phyloP scores from a whole-genome alignment of 1,284 basidiomycete genomes.

The Leucoagaricus sp. region DNA sequence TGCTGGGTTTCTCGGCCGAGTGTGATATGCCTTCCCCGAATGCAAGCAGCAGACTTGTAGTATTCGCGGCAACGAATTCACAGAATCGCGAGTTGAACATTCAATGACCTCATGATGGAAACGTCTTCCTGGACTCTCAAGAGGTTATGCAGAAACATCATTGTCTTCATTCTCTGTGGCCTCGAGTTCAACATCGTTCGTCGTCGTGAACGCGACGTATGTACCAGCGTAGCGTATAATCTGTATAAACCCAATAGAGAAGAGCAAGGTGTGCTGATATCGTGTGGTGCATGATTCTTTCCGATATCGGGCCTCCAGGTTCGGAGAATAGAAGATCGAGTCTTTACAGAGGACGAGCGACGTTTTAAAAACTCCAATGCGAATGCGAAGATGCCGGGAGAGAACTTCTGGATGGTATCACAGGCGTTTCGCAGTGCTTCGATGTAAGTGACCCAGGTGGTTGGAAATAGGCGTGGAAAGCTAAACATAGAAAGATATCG shows the following conservation, averaged over 20 bases:
- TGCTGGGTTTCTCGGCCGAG: neutral
- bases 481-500: no score
- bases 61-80: no score
- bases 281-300: neutral
- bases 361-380: neutral
- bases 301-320: constrained; percentile 14
- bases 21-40: neutral
- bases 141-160: neutral
- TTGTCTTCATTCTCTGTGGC: neutral
- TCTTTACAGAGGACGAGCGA: neutral
- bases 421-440: neutral
- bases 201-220: neutral
- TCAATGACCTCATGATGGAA: neutral
- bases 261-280: neutral
- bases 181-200: neutral
- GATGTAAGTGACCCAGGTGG: no score
- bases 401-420: no score
- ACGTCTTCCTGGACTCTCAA: neutral
- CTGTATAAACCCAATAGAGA: neutral
- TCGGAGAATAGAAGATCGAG: neutral
- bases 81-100: no score
- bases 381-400: neutral
- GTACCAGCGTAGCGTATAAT: neutral
- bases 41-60: neutral
- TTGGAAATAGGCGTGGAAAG: neutral